phyloP scores from a whole-genome alignment of 441 rosid genomes.

The Adansonia madagascariensis region DNA sequence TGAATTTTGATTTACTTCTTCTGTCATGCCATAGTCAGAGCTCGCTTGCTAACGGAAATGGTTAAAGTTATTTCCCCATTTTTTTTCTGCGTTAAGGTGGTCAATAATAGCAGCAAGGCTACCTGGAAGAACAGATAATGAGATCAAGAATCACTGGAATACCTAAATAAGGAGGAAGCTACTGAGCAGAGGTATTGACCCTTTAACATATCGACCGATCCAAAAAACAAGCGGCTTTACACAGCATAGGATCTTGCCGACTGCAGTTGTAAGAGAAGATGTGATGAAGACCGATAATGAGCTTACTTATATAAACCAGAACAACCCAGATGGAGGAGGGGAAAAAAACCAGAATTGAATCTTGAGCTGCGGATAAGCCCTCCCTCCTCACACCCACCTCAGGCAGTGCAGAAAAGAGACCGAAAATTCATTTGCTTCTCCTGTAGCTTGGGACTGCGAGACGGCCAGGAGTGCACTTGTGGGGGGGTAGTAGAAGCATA shows the following conservation, averaged over 20 bases:
- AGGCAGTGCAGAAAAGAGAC: constrained; percentile 18
- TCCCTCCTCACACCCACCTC: constrained; percentile 35
- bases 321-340: too few species aligned
- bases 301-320: too few species aligned
- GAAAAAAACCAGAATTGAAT: constrained; percentile 36
- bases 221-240: constrained; percentile 17
- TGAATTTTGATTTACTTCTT: neutral
- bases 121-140: constrained; percentile 93
- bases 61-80: neutral
- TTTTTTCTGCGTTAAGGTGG: constrained; percentile 56
- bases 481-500: neutral
- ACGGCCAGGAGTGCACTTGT: constrained; percentile 40
- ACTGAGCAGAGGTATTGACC: constrained; percentile 80
- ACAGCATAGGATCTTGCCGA: neutral
- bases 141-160: constrained; percentile 94
- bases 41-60: too few species aligned
- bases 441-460: constrained; percentile 40
- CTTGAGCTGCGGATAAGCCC: constrained; percentile 44
- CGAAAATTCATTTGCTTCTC: constrained; percentile 27
- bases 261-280: constrained; percentile 17
- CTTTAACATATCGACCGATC: constrained; percentile 67
- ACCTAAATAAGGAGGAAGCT: constrained; percentile 92
- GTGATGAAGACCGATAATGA: neutral
- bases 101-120: constrained; percentile 86
- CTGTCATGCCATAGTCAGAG: neutral